These are phyloP conservation scores for Hysterium pulicare DNA, from an alignment of 2,329 filamentous ascomycete genomes.

Conservation along the genomic window DNA sequence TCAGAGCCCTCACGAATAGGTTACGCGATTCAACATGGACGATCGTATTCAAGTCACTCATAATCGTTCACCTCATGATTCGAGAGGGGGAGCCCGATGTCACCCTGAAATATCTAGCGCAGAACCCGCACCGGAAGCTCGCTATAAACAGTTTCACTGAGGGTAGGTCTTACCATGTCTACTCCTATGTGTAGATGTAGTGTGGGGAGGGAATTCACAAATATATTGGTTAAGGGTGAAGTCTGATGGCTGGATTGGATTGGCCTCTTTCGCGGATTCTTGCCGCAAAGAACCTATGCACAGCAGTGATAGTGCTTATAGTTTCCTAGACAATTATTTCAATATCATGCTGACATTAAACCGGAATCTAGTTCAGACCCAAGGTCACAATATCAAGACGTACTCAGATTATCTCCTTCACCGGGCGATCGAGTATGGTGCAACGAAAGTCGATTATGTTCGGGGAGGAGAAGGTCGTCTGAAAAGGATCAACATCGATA, in stretches of 20 bases:
- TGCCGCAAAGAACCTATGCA: too few species aligned
- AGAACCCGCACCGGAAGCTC: slow-evolving; percentile 71
- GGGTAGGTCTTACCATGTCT: slow-evolving; percentile 54
- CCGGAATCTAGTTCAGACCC: slow-evolving; percentile 69
- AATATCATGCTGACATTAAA: slow-evolving; percentile 35
- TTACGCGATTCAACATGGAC: slow-evolving; percentile 98
- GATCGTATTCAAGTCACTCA: slow-evolving; percentile 96
- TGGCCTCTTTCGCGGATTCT: too few species aligned
- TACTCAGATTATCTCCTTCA: slow-evolving; percentile 86
- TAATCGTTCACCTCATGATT: slow-evolving; percentile 96
- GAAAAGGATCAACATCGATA: slow-evolving; percentile 83
- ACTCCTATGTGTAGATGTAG: too few species aligned
- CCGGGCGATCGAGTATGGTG: slow-evolving; percentile 75
- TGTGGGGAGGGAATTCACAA: too few species aligned
- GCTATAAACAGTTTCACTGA: slow-evolving; percentile 90
- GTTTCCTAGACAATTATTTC: too few species aligned
- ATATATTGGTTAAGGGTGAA: too few species aligned
- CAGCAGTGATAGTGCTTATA: too few species aligned
- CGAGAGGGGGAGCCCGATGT: slow-evolving; percentile 88
- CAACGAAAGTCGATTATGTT: slow-evolving; percentile 88
- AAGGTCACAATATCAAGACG: slow-evolving; percentile 89
- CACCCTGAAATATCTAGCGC: slow-evolving; percentile 78
- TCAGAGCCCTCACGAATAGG: slow-evolving; percentile 83
- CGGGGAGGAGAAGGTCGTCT: slow-evolving; percentile 76
- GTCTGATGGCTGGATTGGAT: too few species aligned